These are phyloP conservation scores for Spathaspora arborariae DNA, from an alignment of 805 yeast genomes.

Conservation along the genomic window DNA sequence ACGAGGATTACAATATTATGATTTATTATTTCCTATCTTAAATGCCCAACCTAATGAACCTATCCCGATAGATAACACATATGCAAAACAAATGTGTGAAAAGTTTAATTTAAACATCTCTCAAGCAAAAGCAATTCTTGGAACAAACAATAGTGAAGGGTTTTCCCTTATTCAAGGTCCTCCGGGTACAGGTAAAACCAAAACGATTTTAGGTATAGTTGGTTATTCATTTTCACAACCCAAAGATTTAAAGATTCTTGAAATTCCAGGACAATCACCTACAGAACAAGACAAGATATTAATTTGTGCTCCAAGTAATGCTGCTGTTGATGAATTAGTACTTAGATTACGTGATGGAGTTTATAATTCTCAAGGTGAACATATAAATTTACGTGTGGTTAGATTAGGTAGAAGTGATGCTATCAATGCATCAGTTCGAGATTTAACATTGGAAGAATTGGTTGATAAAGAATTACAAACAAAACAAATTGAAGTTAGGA, in stretches of 20 bases:
- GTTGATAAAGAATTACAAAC: conserved; percentile 60
- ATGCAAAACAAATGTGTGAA: conserved; percentile 39
- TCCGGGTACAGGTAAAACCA: conserved; percentile 99
- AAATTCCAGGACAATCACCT: conserved; percentile 22
- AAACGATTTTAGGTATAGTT: conserved; percentile 87
- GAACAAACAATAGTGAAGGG: conserved; percentile 64
- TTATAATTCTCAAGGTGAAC: conserved; percentile 47
- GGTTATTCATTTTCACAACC: conserved; percentile 62
- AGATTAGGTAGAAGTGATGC: conserved; percentile 90
- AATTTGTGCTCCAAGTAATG: conserved; percentile 97
- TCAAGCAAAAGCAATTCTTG: conserved; percentile 85
- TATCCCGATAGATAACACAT: conserved; percentile 25
- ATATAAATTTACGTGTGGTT: conserved; percentile 63
- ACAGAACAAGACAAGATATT: conserved; percentile 51
- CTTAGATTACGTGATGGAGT: conserved; percentile 77
- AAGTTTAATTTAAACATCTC: conserved; percentile 72
- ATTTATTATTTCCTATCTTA: conserved; percentile 63
- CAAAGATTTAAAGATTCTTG: conserved; percentile 15
- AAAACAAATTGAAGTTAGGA: conserved; percentile 25
- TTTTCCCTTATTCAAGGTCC: conserved; percentile 96
- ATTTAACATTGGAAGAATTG: conserved; percentile 78
- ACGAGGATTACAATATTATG: conserved; percentile 78
- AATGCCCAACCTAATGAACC: conserved; percentile 58
- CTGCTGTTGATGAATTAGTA: conserved; percentile 96
- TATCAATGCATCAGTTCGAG: conserved; percentile 75